These are phyloP conservation scores for Syzygium grande DNA, from an alignment of 345 rosid genomes.

Conservation along the genomic window DNA sequence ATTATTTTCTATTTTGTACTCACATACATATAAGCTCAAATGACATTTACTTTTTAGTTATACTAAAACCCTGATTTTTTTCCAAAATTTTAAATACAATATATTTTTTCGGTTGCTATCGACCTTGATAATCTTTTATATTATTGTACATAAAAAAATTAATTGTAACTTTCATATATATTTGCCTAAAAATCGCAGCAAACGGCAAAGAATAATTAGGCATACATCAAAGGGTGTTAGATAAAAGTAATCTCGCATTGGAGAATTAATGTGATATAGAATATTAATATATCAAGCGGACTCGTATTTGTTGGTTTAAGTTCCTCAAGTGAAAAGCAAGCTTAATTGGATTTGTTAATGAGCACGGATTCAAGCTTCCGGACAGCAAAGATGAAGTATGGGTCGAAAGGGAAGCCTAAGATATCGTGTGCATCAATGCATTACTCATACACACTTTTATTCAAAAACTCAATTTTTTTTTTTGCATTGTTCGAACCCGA, in stretches of 20 bases:
- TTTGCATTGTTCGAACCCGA: neutral
- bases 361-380: no score
- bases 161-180: neutral
- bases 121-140: neutral
- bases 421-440: fast-evolving
- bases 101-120: neutral
- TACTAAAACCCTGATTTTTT: neutral
- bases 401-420: neutral
- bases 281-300: neutral
- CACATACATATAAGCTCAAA: neutral
- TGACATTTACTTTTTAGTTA: neutral
- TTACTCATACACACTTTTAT: neutral
- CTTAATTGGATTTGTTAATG: neutral
- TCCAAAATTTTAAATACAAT: neutral
- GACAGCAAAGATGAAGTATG: neutral
- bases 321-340: neutral
- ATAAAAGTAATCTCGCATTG: neutral
- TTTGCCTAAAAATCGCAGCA: neutral
- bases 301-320: neutral
- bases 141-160: neutral
- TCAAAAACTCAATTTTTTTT: neutral
- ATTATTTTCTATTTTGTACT: neutral
- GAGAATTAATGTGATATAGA: neutral
- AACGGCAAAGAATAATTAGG: neutral
- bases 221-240: neutral